phyloP scores from a whole-genome alignment of 106 monocot species.

The Iris macrosiphon region DNA sequence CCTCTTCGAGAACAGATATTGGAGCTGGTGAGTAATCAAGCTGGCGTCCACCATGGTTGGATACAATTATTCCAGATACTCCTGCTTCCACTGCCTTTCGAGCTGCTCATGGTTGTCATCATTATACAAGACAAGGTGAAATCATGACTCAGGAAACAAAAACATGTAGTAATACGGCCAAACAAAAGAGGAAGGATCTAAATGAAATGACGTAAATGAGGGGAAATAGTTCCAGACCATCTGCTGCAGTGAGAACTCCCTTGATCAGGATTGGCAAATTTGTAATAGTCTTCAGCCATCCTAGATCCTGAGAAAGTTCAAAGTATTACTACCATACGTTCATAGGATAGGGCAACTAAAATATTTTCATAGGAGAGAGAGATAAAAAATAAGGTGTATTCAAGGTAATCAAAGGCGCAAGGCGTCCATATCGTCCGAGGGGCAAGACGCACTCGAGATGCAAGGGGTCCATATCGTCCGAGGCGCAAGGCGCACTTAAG shows the following conservation, averaged over 20 bases:
- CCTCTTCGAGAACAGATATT: slow-evolving; percentile 82
- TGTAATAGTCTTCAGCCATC: slow-evolving; percentile 71
- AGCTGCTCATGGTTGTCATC: slow-evolving; percentile 30
- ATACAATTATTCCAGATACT: slow-evolving; percentile 74
- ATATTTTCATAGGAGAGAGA: background rate
- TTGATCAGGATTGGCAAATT: slow-evolving; percentile 66
- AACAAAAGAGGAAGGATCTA: background rate
- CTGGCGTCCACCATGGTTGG: slow-evolving; percentile 86
- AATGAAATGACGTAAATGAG: background rate
- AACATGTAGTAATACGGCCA: background rate
- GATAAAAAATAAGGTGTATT: too few relatives aligned
- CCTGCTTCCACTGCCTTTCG: slow-evolving; percentile 55
- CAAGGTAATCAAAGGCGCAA: too few relatives aligned
- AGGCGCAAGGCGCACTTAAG: too few relatives aligned
- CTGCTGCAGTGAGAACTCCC: slow-evolving; percentile 66
- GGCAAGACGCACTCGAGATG: too few relatives aligned
- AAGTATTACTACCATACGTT: too few relatives aligned
- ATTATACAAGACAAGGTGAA: background rate
- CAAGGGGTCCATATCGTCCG: too few relatives aligned
- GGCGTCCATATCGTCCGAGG: too few relatives aligned
- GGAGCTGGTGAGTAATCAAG: slow-evolving; percentile 78
- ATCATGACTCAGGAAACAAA: background rate
- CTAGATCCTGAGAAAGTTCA: slow-evolving; percentile 45
- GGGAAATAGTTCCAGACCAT: slow-evolving; percentile 25
- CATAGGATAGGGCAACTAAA: background rate